A percentile compares a stretch with the other conserved stretches of the same genome.
Conservation (phyloP, 1,139 yeast genomes). For the Torulaspora globosa region DNA sequence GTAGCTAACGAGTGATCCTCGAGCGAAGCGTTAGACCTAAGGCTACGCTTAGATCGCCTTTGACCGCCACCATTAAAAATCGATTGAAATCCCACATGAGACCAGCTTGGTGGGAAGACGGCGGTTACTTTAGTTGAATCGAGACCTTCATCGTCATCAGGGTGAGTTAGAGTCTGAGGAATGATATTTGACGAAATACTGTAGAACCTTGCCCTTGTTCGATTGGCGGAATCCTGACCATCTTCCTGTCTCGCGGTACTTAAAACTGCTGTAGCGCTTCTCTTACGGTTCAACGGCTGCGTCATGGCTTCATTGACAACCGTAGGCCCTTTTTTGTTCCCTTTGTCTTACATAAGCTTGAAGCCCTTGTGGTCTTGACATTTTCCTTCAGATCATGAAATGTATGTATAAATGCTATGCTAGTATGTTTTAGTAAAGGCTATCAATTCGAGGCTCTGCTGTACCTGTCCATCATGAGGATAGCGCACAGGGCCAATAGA, state of each 20-base stretch:
- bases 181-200: constrained; percentile 22
- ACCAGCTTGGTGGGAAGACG: constrained; percentile 27
- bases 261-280: constrained; percentile 19
- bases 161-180: constrained; percentile 21
- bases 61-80: constrained; percentile 27
- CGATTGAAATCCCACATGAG: constrained; percentile 37
- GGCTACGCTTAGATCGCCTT: constrained; percentile 19
- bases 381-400: not conserved
- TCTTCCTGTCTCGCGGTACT: constrained; percentile 6
- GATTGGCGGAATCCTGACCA: constrained; percentile 4
- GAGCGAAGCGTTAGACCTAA: constrained; percentile 11
- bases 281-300: constrained; percentile 14
- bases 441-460: not conserved
- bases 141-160: constrained; percentile 15
- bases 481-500: not conserved
- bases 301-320: constrained; percentile 7
- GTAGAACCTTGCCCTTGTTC: constrained; percentile 14
- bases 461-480: not conserved
- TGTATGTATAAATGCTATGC: constrained; percentile 2
- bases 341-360: not conserved
- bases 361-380: not conserved
- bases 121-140: constrained; percentile 9
- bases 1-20: constrained; percentile 10
- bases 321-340: not conserved
- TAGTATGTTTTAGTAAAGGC: not conserved